Evolutionary conservation across 768 basidiomycete genomes (phyloP).

Genomic region (Leccinum sublutescens): DNA sequence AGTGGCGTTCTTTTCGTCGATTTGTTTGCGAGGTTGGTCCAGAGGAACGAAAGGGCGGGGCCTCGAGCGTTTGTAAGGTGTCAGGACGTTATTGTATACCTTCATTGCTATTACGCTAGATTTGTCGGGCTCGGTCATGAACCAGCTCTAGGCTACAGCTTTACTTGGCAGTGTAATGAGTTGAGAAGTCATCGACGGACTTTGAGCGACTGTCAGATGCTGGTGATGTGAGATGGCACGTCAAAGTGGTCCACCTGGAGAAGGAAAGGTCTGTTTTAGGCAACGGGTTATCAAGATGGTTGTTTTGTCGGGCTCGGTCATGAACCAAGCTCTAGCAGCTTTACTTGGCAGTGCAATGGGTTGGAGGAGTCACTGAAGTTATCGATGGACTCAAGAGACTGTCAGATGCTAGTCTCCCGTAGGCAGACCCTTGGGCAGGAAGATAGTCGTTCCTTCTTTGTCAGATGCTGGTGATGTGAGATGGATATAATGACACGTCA

Average conservation of each 20-base stretch:
- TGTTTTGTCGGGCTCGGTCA: too few species aligned
- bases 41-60: background rate
- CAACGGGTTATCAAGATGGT: too few species aligned
- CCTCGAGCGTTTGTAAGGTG: background rate
- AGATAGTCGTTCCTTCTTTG: too few species aligned
- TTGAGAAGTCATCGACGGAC: background rate
- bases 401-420: too few species aligned
- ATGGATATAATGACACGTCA: background rate
- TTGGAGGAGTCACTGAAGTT: too few species aligned
- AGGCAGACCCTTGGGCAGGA: too few species aligned
- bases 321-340: too few species aligned
- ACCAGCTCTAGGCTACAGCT: background rate
- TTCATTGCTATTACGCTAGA: background rate
- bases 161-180: background rate
- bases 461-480: background rate
- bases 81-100: background rate
- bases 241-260: too few species aligned
- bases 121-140: constrained; percentile 9
- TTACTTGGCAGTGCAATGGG: too few species aligned
- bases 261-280: too few species aligned
- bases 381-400: too few species aligned
- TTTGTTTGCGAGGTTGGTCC: constrained; percentile 13
- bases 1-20: constrained; percentile 9
- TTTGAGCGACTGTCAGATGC: too few species aligned
- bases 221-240: background rate